Conservation (phyloP, 805 yeast genomes). For the Barnettozyma salicaria region DNA sequence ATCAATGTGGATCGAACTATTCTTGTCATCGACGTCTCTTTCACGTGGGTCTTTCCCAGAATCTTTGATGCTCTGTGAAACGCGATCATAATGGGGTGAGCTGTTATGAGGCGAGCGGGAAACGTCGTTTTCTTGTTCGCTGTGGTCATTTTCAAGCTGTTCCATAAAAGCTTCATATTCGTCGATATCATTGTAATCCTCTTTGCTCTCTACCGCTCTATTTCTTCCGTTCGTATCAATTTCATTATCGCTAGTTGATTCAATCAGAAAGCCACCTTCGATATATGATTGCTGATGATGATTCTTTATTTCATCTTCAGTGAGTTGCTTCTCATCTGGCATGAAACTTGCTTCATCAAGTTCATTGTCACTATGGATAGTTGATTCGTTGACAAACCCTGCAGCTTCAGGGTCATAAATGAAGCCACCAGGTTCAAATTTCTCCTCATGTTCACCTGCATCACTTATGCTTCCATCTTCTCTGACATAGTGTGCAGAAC, state of each 20-base stretch:
- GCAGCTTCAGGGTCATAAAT: conserved; percentile 8
- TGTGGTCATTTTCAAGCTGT: conserved; percentile 10
- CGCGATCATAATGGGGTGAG: too few relatives aligned
- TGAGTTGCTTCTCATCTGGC: background rate
- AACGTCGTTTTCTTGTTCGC: conserved; percentile 11
- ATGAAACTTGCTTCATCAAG: conserved; percentile 1
- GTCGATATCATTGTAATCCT: conserved; percentile 12
- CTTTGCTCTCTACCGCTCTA: background rate
- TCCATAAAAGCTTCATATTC: conserved; percentile 24
- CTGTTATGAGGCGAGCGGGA: too few relatives aligned
- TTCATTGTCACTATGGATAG: too few relatives aligned
- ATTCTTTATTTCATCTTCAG: too few relatives aligned
- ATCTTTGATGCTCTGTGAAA: too few relatives aligned
- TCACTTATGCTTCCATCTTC: conserved; percentile 13
- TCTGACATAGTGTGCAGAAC: conserved; percentile 20
- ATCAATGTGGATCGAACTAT: too few relatives aligned
- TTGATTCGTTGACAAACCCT: conserved; percentile 13
- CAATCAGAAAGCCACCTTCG: too few relatives aligned
- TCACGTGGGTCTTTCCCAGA: too few relatives aligned
- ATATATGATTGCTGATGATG: too few relatives aligned
- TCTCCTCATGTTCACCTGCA: conserved; percentile 16
- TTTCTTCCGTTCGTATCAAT: too few relatives aligned
- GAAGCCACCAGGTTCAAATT: conserved; percentile 8
- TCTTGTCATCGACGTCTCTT: too few relatives aligned
- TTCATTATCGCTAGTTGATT: too few relatives aligned